These are phyloP conservation scores for Beta corolliflora DNA, from an alignment of 179 eudicot species.

Conservation along the genomic window DNA sequence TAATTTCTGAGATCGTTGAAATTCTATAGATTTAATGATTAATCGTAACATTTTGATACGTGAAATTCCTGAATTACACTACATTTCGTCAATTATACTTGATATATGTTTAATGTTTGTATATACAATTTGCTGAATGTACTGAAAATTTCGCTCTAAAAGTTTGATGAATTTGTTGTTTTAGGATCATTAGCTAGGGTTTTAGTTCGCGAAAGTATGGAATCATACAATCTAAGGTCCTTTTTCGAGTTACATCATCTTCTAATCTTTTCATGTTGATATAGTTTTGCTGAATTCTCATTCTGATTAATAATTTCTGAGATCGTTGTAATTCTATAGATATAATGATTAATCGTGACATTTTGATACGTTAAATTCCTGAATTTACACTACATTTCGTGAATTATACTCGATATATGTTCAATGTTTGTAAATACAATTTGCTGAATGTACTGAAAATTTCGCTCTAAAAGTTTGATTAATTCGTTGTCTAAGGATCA, in stretches of 20 bases:
- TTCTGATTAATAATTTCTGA: too few relatives aligned
- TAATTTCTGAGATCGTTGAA: not conserved
- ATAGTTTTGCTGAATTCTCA: not conserved
- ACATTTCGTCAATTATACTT: not conserved
- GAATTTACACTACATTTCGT: not conserved
- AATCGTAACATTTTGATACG: not conserved
- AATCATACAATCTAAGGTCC: slow-evolving; percentile 42
- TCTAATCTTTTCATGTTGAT: not conserved
- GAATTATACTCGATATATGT: not conserved
- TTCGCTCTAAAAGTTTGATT: not conserved
- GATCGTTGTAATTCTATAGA: too few relatives aligned
- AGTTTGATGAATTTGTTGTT: not conserved
- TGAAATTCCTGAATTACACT: not conserved
- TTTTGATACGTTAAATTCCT: not conserved
- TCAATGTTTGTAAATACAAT: not conserved
- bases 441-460: not conserved
- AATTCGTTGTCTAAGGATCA: slow-evolving; percentile 8
- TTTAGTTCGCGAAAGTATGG: slow-evolving; percentile 40
- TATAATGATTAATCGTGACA: too few relatives aligned
- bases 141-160: not conserved
- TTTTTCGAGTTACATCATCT: not conserved
- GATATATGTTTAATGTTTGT: too few relatives aligned
- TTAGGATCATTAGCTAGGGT: slow-evolving; percentile 17
- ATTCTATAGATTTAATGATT: not conserved
- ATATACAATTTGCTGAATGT: slow-evolving; percentile 5